Percentiles rank a stretch among this genome's conserved stretches.
These are phyloP conservation scores for Marchantia paleacea DNA, from an alignment of 225 moss, liverwort and hornwort genomes.

Conservation along the genomic window DNA sequence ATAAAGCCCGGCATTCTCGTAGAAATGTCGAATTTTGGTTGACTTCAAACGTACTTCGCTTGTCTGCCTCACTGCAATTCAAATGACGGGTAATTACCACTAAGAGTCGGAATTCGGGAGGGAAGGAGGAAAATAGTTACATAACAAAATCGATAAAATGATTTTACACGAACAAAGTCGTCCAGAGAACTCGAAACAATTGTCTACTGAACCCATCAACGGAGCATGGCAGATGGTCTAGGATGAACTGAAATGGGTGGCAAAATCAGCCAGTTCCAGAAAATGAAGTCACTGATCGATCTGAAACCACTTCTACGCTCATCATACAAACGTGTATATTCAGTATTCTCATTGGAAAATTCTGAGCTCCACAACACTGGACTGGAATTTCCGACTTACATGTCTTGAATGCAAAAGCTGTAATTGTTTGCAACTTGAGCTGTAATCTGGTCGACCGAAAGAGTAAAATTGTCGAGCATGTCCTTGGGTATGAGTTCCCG, in stretches of 20 bases:
- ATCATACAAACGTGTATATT: too few relatives aligned
- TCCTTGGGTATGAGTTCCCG: background rate
- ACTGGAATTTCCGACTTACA: constrained; percentile 21
- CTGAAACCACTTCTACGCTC: background rate
- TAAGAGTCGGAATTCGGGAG: too few relatives aligned
- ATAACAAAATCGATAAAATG: too few relatives aligned
- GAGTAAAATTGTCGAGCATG: constrained; percentile 8
- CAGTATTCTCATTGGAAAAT: background rate
- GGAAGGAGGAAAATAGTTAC: too few relatives aligned
- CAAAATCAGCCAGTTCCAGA: background rate
- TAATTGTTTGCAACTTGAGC: constrained; percentile 4
- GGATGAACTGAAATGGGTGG: background rate
- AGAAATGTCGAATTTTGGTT: background rate
- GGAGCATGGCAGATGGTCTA: background rate
- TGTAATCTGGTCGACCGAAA: background rate
- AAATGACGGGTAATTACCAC: background rate
- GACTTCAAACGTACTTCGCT: constrained; percentile 15
- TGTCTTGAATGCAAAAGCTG: constrained; percentile 26
- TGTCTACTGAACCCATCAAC: background rate
- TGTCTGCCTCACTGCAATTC: constrained; percentile 32
- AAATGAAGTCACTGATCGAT: background rate
- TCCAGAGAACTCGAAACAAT: background rate
- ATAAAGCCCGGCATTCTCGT: background rate
- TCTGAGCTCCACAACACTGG: too few relatives aligned
- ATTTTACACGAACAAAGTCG: too few relatives aligned